Base-by-base conservation (phyloP, 192 early-diverging fungal genomes). In the Rhizophagus sp. region DNA sequence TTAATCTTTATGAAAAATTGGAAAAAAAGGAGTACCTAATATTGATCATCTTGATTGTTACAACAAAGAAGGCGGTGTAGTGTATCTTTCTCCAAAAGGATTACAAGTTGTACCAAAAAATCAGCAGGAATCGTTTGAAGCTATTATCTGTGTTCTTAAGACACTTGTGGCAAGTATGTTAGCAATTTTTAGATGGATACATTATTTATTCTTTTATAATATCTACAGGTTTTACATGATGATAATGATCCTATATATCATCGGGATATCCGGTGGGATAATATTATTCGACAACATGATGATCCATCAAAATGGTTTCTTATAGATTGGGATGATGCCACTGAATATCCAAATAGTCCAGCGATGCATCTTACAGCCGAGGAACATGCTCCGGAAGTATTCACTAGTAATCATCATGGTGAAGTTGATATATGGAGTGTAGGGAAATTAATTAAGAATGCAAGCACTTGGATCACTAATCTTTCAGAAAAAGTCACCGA, bases 361-460 rank as follows among this genome's bases (percentile, higher is more conserved):
- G 39, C 70, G 19, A 4, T 1, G 8, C 70, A 72, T 44, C 41
- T 72, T 36, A 24, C 30, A n/a, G 0, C 1, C 0, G 70, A 33
- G 1, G 19, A 72, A 10, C 70, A 72, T 72, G 39, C 39, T 33
- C 70, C 70, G 17, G 70, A 72, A 47, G 70, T 72, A 34, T 72
- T 66, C 2, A 66, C 19, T 27, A 22, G 65, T 5, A 22, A 19
- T 4, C 34, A 10, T 66, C 13, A 22, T 12, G 39, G 7, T 22
- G 70, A 72, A 72, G 70, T 72, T 36, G 39, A 72, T 22, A 47
- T 72, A 8, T 72, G 70, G 39, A 47, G 36, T 72, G 11, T 44
- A 24, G 22, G 64, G 12, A 8, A 66, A 30, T n/a, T 66, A 33
- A 66, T 66, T 33, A 66, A 66, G 30, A 33, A 66, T 27, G n/a